These are phyloP conservation scores for Begonia peltatifolia DNA, from an alignment of 306 rosid genomes.

Conservation along the genomic window DNA sequence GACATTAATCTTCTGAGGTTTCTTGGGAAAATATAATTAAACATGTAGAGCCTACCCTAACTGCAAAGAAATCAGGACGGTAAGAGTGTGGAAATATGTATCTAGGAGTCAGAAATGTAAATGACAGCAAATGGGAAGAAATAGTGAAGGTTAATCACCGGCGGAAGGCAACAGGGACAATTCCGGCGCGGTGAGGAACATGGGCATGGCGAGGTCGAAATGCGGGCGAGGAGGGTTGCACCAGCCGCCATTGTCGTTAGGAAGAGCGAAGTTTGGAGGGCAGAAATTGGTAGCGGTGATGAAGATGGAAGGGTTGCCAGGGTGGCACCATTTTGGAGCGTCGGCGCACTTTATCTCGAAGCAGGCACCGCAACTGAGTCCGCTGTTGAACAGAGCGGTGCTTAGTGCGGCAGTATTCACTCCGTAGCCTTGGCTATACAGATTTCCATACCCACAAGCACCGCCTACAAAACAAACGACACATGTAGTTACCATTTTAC, in stretches of 20 bases:
- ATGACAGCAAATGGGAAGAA: background rate
- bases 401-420: conserved; percentile 88
- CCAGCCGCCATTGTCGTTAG: conserved; percentile 94
- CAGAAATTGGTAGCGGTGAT: conserved; percentile 92
- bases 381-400: conserved; percentile 88
- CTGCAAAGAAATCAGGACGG: background rate
- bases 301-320: conserved; percentile 75
- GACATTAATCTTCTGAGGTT: background rate
- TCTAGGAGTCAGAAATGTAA: background rate
- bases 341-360: conserved; percentile 73
- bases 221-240: conserved; percentile 92
- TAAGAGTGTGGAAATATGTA: background rate
- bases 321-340: conserved; percentile 74
- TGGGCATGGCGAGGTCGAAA: conserved; percentile 98
- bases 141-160: conserved; percentile 33
- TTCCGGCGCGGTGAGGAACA: conserved; percentile 95
- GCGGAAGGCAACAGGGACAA: conserved; percentile 83
- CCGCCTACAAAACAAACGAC: conserved; percentile 36
- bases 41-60: background rate
- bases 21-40: background rate
- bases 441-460: conserved; percentile 88
- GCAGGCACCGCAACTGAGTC: conserved; percentile 77
- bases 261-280: conserved; percentile 79
- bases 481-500: background rate
- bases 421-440: conserved; percentile 94